Evolutionary conservation across 1,284 basidiomycete species (phyloP).

Genomic region (Ceratobasidium sp.): DNA sequence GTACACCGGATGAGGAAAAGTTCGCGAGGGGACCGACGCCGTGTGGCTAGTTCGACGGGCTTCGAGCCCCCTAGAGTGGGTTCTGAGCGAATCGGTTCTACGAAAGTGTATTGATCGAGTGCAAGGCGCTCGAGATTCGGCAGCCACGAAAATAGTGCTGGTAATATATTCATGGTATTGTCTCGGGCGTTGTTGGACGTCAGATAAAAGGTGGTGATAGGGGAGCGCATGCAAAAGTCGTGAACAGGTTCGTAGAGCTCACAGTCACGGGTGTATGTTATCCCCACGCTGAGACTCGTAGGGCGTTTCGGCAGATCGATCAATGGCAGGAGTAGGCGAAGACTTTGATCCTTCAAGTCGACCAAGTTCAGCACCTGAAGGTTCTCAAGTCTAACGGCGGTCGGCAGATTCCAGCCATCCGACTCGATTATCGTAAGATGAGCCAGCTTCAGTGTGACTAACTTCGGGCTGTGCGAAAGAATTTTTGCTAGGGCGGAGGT

Average conservation of each 20-base stretch:
- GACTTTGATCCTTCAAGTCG: conserved; percentile 12
- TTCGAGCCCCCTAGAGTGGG: no score
- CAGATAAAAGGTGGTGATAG: conserved; percentile 11
- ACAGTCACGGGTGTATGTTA: not conserved
- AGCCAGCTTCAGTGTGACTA: conserved; percentile 14
- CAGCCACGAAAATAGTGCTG: not conserved
- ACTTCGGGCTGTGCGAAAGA: conserved; percentile 3
- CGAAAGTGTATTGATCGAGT: not conserved
- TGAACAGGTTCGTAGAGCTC: not conserved
- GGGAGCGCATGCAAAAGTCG: conserved; percentile 1
- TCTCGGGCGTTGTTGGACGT: not conserved
- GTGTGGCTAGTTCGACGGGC: no score
- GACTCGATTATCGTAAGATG: conserved; percentile 7
- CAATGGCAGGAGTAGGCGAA: conserved; percentile 12
- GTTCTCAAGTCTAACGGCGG: not conserved
- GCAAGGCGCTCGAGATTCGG: not conserved
- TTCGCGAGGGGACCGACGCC: not conserved
- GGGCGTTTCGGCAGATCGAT: conserved; percentile 3
- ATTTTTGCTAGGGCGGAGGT: conserved; percentile 1
- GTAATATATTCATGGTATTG: not conserved
- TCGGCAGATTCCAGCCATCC: conserved; percentile 9
- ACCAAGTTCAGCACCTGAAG: conserved; percentile 19
- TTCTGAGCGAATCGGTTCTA: no score
- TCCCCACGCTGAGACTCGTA: not conserved
- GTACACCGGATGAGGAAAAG: not conserved